Base-by-base conservation (phyloP, 1,284 basidiomycete genomes). In the Ceratobasidium sp. region DNA sequence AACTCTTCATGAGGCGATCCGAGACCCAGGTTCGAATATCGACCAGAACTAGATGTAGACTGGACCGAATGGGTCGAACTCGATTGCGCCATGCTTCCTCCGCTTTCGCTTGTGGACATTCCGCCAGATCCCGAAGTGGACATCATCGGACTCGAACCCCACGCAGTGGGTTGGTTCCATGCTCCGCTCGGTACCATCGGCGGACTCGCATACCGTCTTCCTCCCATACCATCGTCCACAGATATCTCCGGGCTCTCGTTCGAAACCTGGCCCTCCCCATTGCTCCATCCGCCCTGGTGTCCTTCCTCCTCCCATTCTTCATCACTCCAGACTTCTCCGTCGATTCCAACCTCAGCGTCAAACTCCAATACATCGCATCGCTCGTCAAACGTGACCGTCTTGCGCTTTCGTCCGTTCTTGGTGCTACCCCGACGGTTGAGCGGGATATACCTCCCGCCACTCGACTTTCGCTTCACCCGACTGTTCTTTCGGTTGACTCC, bases 291-390 rank as follows among this genome's bases (percentile, higher is more conserved):
- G 12, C 60, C 72, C 74, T 77, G 77, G 46, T 77, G 79, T 18
- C 77, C 79, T 59, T 81, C 79, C 12, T 78, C 81, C 5, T 78
- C 79, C 14, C 85, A 85, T 26, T 69, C 64, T 52, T 87, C 88
- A 34, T 83, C 83, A 41, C 64, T 69, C 64, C 64, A 80, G 34
- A 82, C 79, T 30, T 81, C 80, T 46, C 80, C 81, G 26, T 83
- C 82, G 21, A 71, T 62, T 21, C 58, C 71, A 3, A 78, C 87
- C 52, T 89, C 87, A 18, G 84, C 81, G 73, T 93, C 90, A 78
- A 93, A 94, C 79, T 97, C 94, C 72, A 96, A 83, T 30, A 97
- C 93, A 76, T 97, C 93, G 75, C 93, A 93, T 8, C 89, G 85
- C 76, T 92, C 89, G 79, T 93, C 87, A 76, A 94, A 97, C 0